Percentiles rank a stretch among this genome's conserved stretches.
phyloP scores from a whole-genome alignment of 345 rosid species.

The Moricandia arvensis region DNA sequence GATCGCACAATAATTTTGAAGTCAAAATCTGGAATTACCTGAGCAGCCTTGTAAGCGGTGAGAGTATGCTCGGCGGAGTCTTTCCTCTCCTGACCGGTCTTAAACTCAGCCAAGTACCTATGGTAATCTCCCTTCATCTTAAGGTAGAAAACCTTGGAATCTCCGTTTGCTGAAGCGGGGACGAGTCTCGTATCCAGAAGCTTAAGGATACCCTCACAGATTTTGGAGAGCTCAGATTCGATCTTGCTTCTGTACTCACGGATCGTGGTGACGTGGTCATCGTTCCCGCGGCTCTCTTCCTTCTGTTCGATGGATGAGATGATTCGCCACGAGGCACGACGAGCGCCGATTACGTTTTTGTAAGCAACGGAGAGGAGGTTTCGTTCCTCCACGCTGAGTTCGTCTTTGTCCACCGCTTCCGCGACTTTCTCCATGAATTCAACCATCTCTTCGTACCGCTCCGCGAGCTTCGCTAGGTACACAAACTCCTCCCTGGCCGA shows the following conservation, averaged over 20 bases:
- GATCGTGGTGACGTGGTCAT: neutral
- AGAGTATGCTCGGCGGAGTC: too few relatives aligned
- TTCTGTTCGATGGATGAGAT: neutral
- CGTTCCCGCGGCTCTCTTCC: neutral
- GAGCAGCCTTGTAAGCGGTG: too few relatives aligned
- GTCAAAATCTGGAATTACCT: too few relatives aligned
- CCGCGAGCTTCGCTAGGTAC: neutral
- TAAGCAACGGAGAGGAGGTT: neutral
- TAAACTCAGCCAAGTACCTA: too few relatives aligned
- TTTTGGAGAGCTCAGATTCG: neutral
- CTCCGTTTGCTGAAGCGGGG: too few relatives aligned
- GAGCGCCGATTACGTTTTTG: neutral
- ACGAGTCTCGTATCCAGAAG: too few relatives aligned
- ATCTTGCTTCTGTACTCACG: neutral
- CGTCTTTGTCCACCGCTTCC: neutral
- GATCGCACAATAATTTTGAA: too few relatives aligned
- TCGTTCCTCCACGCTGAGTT: neutral
- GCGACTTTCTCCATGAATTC: neutral
- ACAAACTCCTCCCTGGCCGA: neutral
- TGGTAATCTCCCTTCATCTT: too few relatives aligned
- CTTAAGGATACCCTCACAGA: neutral
- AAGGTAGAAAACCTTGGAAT: too few relatives aligned
- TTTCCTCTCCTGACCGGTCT: too few relatives aligned
- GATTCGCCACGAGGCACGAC: neutral
- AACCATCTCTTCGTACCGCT: neutral